phyloP scores from a whole-genome alignment of 192 early-diverging fungal species.

The Dispira parvispora region DNA sequence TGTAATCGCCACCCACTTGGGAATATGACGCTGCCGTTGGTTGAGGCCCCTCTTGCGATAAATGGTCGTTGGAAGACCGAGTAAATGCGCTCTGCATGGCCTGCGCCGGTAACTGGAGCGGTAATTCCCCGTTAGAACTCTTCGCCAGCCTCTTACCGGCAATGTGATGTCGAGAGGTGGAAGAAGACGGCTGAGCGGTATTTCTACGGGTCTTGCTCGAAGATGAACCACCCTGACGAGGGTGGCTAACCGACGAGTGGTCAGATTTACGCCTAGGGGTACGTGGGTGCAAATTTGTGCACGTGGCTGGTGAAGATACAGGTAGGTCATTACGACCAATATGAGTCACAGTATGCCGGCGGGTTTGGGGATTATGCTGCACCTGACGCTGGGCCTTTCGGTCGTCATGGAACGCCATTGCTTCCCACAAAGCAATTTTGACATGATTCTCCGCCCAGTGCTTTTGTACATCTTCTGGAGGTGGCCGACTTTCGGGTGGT shows the following conservation, averaged over 20 bases:
- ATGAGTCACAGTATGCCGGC: not conserved
- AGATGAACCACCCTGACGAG: not conserved
- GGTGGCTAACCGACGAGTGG: not conserved
- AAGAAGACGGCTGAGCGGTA: not conserved
- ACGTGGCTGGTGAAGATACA: too few relatives aligned
- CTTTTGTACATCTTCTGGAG: not conserved
- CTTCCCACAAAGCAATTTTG: conserved; percentile 7
- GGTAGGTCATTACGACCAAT: not conserved
- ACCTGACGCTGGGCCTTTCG: not conserved
- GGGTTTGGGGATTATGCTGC: not conserved
- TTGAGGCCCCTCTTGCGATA: too few relatives aligned
- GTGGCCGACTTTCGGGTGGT: not conserved
- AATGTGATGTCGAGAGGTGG: too few relatives aligned
- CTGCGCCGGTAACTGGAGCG: too few relatives aligned
- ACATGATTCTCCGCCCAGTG: conserved; percentile 3
- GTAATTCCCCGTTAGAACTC: too few relatives aligned
- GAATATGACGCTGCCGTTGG: too few relatives aligned
- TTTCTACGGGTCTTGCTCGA: not conserved
- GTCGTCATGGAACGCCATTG: not conserved
- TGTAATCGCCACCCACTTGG: too few relatives aligned
- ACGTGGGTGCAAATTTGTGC: too few relatives aligned
- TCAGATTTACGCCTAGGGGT: not conserved
- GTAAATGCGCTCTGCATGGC: too few relatives aligned
- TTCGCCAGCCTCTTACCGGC: too few relatives aligned
- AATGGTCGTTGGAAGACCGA: too few relatives aligned